Percentiles rank a stretch among this genome's conserved stretches.
Evolutionary conservation across 305 asterid species (phyloP).

Genomic region (Plantago lanceolata): DNA sequence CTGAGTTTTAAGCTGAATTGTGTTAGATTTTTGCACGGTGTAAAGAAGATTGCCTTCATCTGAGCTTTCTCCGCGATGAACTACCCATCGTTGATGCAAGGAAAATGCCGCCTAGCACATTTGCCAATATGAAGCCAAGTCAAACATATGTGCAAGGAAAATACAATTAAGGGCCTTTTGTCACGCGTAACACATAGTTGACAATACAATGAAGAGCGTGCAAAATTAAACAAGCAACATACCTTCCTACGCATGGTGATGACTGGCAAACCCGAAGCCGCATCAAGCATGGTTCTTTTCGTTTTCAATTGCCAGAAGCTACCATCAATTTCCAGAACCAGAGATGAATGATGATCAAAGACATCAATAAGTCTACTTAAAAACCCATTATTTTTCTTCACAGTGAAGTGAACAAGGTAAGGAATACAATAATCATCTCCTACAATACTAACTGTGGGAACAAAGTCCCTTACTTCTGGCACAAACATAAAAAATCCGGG

Average conservation of each 20-base stretch:
- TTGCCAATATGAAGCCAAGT: background rate
- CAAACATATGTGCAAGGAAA: too few species aligned
- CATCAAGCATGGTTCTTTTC: conserved; percentile 34
- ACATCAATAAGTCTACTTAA: conserved; percentile 23
- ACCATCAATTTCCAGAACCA: conserved; percentile 33
- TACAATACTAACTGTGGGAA: conserved; percentile 23
- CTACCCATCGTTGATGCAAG: conserved; percentile 37
- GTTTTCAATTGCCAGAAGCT: conserved; percentile 38
- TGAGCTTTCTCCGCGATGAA: conserved; percentile 35
- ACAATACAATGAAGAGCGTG: background rate
- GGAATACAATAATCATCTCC: conserved; percentile 38
- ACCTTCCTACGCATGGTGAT: conserved; percentile 36
- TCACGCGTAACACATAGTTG: background rate
- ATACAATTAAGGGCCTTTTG: background rate
- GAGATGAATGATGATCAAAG: conserved; percentile 27
- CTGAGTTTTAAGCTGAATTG: conserved; percentile 34
- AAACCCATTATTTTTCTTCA: conserved; percentile 27
- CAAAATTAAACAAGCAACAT: background rate
- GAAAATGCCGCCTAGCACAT: conserved; percentile 19
- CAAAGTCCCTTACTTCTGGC: conserved; percentile 30
- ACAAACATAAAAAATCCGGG: too few species aligned
- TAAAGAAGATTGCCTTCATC: conserved; percentile 33
- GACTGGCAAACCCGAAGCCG: conserved; percentile 26
- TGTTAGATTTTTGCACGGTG: conserved; percentile 33
- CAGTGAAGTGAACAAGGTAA: conserved; percentile 30